These are phyloP conservation scores for Nakazawaea anatomiae DNA, from an alignment of 805 yeast genomes.

Conservation along the genomic window DNA sequence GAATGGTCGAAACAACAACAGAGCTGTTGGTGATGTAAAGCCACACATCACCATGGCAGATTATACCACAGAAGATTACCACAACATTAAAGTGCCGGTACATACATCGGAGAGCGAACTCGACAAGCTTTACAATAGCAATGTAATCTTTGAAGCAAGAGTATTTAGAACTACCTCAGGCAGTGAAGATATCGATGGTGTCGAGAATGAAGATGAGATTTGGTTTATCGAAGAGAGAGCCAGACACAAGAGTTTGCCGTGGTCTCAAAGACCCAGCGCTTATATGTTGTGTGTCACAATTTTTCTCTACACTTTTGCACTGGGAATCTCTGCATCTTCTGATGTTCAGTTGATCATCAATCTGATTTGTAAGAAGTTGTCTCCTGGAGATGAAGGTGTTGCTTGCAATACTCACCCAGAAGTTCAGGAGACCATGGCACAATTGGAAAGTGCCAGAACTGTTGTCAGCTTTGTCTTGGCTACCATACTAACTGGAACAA, in stretches of 20 bases:
- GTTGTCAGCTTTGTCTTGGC: constrained; percentile 30
- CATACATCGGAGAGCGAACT: background rate
- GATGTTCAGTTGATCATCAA: constrained; percentile 27
- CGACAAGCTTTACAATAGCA: background rate
- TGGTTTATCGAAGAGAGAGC: constrained; percentile 1
- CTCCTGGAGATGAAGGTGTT: constrained; percentile 23
- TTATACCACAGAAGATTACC: background rate
- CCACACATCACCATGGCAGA: background rate
- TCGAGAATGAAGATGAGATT: background rate
- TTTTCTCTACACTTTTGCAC: constrained; percentile 36
- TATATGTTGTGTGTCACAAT: constrained; percentile 38
- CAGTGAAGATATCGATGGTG: background rate
- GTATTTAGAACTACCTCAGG: background rate
- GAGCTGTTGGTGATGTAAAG: no score
- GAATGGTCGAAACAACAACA: no score
- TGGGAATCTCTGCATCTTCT: constrained; percentile 33
- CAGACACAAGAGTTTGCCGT: constrained; percentile 27
- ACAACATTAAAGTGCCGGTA: background rate
- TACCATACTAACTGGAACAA: constrained; percentile 43
- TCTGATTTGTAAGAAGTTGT: constrained; percentile 30
- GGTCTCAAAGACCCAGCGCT: constrained; percentile 56
- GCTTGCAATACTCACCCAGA: constrained; percentile 9
- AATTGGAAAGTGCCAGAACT: constrained; percentile 30
- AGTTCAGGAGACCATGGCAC: constrained; percentile 34
- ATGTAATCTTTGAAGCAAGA: background rate